Evolutionary conservation across 768 basidiomycete species (phyloP).

Genomic region (Termitomyces eurrhizus): DNA sequence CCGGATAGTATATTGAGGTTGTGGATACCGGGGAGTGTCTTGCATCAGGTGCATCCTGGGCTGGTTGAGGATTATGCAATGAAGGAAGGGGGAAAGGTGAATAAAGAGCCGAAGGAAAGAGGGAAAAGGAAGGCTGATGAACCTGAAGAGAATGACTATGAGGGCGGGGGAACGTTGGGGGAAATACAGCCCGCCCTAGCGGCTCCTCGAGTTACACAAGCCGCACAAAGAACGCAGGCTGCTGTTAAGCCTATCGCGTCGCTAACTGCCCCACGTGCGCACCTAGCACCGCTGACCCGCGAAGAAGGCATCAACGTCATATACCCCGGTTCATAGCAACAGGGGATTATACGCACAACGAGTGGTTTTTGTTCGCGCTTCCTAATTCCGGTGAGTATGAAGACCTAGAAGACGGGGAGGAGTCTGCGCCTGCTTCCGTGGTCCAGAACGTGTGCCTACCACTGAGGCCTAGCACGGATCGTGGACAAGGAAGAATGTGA

Average conservation of each 20-base stretch:
- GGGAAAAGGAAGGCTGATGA: neutral
- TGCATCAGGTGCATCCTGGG: slow-evolving; percentile 48
- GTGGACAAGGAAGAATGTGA: neutral
- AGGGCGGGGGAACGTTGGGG: too few relatives aligned
- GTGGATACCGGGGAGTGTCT: slow-evolving; percentile 65
- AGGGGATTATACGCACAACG: neutral
- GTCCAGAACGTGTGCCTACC: too few relatives aligned
- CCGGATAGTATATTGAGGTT: slow-evolving; percentile 43
- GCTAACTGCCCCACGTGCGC: neutral
- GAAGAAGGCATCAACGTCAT: neutral
- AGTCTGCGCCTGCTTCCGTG: too few relatives aligned
- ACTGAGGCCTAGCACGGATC: neutral
- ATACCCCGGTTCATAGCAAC: neutral
- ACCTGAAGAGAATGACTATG: neutral
- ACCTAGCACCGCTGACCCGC: neutral
- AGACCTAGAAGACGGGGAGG: neutral
- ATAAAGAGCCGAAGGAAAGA: neutral
- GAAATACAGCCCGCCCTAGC: neutral
- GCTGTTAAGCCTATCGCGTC: too few relatives aligned
- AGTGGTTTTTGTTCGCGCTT: neutral
- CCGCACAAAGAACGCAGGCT: neutral
- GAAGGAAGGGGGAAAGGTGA: neutral
- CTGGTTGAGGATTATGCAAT: slow-evolving; percentile 45
- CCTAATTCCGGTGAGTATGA: neutral
- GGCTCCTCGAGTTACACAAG: neutral